Conservation (phyloP, 257 asterid species). For the Solanum chiquidenum region DNA sequence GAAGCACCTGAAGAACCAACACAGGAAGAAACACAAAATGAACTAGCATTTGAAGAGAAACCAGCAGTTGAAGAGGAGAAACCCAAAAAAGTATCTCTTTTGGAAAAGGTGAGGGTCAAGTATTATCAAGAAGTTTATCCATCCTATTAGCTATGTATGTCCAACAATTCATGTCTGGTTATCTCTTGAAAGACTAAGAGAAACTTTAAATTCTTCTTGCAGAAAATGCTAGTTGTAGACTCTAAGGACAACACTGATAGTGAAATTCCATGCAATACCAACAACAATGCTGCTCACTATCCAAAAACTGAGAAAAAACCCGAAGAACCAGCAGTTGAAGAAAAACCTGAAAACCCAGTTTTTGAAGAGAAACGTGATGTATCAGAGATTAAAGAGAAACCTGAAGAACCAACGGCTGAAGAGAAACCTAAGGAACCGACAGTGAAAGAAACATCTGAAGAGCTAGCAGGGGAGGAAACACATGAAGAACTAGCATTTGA, state of each 20-base stretch:
- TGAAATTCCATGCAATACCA: neutral
- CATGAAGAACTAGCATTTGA: neutral
- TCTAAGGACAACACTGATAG: neutral
- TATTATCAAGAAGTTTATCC: neutral
- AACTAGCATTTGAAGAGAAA: neutral
- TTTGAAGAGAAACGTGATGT: neutral
- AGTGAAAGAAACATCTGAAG: neutral
- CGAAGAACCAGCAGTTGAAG: neutral
- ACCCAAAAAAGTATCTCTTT: neutral
- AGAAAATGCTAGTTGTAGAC: neutral
- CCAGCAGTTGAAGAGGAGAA: neutral
- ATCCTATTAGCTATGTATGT: neutral
- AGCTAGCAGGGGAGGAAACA: neutral
- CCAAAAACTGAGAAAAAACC: neutral
- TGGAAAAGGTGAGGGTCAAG: neutral
- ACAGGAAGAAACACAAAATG: neutral
- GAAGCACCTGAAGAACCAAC: neutral
- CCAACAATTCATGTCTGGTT: neutral
- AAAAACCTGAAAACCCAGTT: neutral
- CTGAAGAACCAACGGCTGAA: neutral
- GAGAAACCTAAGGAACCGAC: neutral
- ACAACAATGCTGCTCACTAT: neutral
- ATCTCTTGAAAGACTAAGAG: neutral
- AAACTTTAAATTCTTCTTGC: neutral
- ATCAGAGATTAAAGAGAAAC: neutral